Evolutionary conservation across 2,329 filamentous ascomycete genomes (phyloP), one percentile per base, ranked within the genome.

Genomic region (Celoporthe dispersa): DNA sequence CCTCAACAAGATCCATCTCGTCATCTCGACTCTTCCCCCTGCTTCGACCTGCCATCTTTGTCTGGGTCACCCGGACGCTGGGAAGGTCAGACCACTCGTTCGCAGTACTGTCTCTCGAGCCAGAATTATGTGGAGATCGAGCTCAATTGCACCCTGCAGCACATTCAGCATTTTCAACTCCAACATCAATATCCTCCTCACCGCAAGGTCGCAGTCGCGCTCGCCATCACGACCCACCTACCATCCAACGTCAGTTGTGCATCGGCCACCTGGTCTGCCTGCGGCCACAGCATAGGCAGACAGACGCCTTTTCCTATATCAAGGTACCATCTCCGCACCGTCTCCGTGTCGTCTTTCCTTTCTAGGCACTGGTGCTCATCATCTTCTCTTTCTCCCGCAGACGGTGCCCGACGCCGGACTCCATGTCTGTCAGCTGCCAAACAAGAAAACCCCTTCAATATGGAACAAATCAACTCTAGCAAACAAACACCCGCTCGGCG

Each of bases 401-500:
- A 28, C 65, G 39, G 60, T 44, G 65, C 28, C 59, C 28, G 28
- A 28, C 53, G 14, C 53, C 64, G 25, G 33, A 39, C 62, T 68
- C 70, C 55, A 70, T 66, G 64, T 59, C 37, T 25, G 9, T 39
- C 57, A 9, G 41, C 37, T 31, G 39, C 57, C 61, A 33, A 59
- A 48, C 62, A 60, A 39, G 51, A 25, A 53, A 44, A 44, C 19
- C 28, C 64, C 48, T 37, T 48, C 70, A 78, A 44, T 60, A 83
- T 83, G 81, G 76, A 80, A 73, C 77, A 77, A 69, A 75, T 70
- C 59, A 74, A 70, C 57, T 68, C 22, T 73, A 71, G 44, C 68
- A 68, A 79, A 75, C 79, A 78, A 66, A 81, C 81, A 65, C 80
- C 81, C 57, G 80, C 77, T 72, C 76, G 82, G 74, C 80, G 84